phyloP scores from a whole-genome alignment of 163 green algal species.

The Scenedesmus sp. region DNA sequence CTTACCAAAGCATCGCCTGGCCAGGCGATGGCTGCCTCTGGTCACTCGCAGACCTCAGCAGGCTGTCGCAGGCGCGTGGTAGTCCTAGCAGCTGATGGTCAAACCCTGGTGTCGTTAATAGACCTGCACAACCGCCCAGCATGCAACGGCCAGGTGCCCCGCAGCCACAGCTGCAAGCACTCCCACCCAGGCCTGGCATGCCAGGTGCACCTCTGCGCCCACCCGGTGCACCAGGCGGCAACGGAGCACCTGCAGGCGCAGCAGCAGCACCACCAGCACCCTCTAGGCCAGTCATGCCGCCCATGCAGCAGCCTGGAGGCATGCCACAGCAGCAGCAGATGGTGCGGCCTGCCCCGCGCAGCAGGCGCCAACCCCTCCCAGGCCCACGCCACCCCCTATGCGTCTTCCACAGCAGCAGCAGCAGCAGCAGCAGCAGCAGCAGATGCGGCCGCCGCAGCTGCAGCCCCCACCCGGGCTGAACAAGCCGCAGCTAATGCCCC shows the following conservation, averaged over 20 bases:
- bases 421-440: slow-evolving; percentile 29
- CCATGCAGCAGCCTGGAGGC: slow-evolving; percentile 37
- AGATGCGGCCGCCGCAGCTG: not conserved
- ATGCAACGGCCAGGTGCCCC: not conserved
- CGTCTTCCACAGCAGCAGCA: not conserved
- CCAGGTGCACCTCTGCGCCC: not conserved
- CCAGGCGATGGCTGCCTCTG: not conserved
- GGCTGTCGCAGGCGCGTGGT: not conserved
- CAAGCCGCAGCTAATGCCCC: not conserved
- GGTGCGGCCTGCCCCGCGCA: not conserved
- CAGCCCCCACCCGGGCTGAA: not conserved
- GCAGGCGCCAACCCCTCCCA: not conserved
- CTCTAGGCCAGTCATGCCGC: not conserved
- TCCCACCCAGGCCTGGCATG: slow-evolving; percentile 9
- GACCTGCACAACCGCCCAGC: not conserved
- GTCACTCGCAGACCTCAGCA: not conserved
- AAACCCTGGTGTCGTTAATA: not conserved
- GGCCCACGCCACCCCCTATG: slow-evolving; percentile 1
- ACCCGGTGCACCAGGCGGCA: not conserved
- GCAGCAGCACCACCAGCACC: not conserved
- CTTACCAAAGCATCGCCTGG: not conserved
- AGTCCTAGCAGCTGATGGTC: not conserved
- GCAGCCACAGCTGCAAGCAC: slow-evolving; percentile 17
- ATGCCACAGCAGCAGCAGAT: slow-evolving; percentile 10
- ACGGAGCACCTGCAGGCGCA: not conserved